Conservation (phyloP, 306 rosid species). For the Carpinus fangiana region DNA sequence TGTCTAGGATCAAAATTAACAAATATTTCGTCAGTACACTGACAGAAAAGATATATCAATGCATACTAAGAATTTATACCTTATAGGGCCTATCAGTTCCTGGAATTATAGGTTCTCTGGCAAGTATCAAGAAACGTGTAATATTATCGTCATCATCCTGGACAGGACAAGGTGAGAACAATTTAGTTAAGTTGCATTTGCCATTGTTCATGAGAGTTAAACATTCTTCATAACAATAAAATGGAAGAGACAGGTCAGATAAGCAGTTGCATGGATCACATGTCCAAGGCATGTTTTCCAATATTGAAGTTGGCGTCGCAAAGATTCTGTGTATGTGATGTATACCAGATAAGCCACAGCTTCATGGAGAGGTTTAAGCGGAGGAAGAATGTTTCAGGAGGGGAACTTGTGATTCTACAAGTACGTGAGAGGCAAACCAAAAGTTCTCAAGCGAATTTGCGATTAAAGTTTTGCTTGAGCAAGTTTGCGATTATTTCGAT, state of each 20-base stretch:
- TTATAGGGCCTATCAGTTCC: conserved; percentile 57
- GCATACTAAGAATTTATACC: conserved; percentile 42
- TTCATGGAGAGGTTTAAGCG: too few relatives aligned
- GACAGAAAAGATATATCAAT: neutral
- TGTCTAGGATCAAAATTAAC: conserved; percentile 51
- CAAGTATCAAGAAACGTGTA: conserved; percentile 83
- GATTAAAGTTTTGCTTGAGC: too few relatives aligned
- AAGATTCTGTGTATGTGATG: conserved; percentile 5
- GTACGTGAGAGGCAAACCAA: too few relatives aligned
- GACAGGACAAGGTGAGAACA: conserved; percentile 24
- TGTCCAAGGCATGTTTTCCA: neutral
- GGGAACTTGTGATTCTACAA: too few relatives aligned
- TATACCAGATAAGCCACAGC: too few relatives aligned
- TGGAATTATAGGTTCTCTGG: conserved; percentile 81
- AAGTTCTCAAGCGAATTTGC: too few relatives aligned
- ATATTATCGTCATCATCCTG: conserved; percentile 73
- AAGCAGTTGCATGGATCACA: neutral
- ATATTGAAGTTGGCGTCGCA: neutral
- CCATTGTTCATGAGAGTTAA: conserved; percentile 12
- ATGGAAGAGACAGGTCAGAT: conserved; percentile 7
- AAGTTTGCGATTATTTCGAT: too few relatives aligned
- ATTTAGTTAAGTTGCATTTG: conserved; percentile 28
- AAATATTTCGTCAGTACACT: conserved; percentile 25
- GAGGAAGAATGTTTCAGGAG: too few relatives aligned
- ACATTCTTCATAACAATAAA: neutral